Base-by-base conservation (phyloP, 805 yeast species). In the Wickerhamiella lipophila region DNA sequence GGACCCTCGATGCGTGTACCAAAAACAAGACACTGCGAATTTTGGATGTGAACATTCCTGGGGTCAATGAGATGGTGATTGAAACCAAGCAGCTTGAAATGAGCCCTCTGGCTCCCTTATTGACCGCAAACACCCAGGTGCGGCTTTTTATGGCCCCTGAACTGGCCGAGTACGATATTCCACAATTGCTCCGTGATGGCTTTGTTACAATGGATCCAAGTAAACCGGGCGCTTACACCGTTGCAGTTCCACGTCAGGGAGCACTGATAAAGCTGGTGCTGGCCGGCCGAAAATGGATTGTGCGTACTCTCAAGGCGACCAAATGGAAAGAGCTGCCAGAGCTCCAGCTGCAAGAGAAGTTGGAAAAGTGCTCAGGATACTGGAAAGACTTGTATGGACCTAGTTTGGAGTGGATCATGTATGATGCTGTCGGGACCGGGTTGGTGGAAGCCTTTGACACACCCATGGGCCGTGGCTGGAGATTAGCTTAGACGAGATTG, bases 391-490 rank as follows among this genome's bases (percentile, higher is more conserved):
- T 74, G 51, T 67, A 68, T 45, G 82, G 81, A 1, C 68, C 68
- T 47, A 71, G 66, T 42, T 59, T 77, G 26, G 63, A 70, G 42
- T 77, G 80, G 81, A 63, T 74, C 4, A 61, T 77, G 42, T 76
- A 73, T 9, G 81, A 76, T 50, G 68, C 74, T 6, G 65, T 69
- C 46, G 81, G 81, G 2, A 68, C 73, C 1, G 81, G 81, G 0
- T 65, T 73, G 46, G 59, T 72, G 1, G 81, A 77, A 53, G 77
- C 76, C 9, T 76, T 76, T 54, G 65, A 65, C 29, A 77, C 81
- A 1, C 81, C 81, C 0, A 75, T 74, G 5, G 79, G 83, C 0
- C 60, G 77, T 42, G 79, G 81, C 2, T 75, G 81, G 81, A 68
- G 70, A 56, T 62, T 75, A 16, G 12, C 15, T 6, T 40, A n/a